Base-by-base conservation (phyloP, 2,329 filamentous ascomycete species). In the Penicillium sp. region DNA sequence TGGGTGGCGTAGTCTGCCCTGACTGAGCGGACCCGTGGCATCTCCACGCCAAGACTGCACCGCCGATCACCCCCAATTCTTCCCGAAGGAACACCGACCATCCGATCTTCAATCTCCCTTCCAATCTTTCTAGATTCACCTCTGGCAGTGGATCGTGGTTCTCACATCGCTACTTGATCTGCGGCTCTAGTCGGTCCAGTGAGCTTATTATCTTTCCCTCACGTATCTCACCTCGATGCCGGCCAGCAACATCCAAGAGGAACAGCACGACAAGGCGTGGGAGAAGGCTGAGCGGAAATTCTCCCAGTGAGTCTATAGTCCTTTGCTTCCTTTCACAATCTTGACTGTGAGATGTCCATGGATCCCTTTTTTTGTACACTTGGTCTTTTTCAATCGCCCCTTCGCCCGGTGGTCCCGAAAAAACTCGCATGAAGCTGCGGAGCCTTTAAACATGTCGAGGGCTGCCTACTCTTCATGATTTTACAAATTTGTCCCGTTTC, bases 271-370 rank as follows among this genome's bases (percentile, higher is more conserved):
- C 1, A 88, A 87, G 82, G 80, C 81, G 66, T 79, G 83, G 61
- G 79, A 87, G 59, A 85, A 83, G 56, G 86, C 67, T 18, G 73
- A 85, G 70, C 76, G 79, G 59, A 88, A 87, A 67, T 91, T 91
- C 69, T 79, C 87, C 66, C 83, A 79, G 88, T 89, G 77, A 69
- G 81, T 41, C 24, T 53, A 24, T 44, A 39, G 33, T 55, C 24
- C 31, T 46, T 55, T 16, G 9, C 16, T 47, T 41, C 7, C 46
- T 11, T 7, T 11, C 18, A 1, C 39, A 22, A 11, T 41, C 43
- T 46, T 31, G 10, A 3, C 2, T n/a, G 31, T 46, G 7, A 4
- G 22, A 6, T 11, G 2, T 46, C 6, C 6, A 27, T 27, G 9
- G 13, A 6, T 16, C 22, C 3, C 31, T 46, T 44, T 13, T 14